These are phyloP conservation scores for Chalciporus pseudorubinellus DNA, from an alignment of 768 basidiomycete species.

Conservation along the genomic window DNA sequence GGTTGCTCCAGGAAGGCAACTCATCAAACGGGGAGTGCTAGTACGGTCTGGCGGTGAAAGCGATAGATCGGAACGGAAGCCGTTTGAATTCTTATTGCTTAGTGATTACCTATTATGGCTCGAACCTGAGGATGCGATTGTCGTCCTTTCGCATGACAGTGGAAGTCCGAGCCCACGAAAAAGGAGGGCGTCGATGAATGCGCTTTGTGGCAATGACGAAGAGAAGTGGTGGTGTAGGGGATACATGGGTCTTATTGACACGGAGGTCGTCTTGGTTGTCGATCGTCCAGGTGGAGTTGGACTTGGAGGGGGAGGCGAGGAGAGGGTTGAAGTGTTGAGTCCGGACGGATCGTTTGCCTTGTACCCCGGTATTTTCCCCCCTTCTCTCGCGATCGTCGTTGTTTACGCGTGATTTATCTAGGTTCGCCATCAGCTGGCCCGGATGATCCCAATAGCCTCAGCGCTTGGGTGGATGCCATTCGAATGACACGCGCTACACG, in stretches of 20 bases:
- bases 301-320: slow-evolving; percentile 37
- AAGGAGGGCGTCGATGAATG: slow-evolving; percentile 17
- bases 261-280: slow-evolving; percentile 63
- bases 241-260: slow-evolving; percentile 63
- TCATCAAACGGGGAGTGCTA: slow-evolving; percentile 67
- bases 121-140: slow-evolving; percentile 45
- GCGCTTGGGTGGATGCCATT: slow-evolving; percentile 66
- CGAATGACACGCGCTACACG: slow-evolving; percentile 67
- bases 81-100: slow-evolving; percentile 74
- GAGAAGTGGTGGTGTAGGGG: slow-evolving; percentile 78
- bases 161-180: slow-evolving; percentile 17
- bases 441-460: slow-evolving; percentile 27
- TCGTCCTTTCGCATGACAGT: slow-evolving; percentile 18
- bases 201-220: slow-evolving; percentile 40
- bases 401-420: background rate
- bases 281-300: slow-evolving; percentile 27
- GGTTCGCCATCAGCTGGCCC: slow-evolving; percentile 1
- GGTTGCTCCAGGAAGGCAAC: slow-evolving; percentile 74
- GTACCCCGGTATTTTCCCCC: slow-evolving; percentile 56
- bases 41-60: slow-evolving; percentile 49
- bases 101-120: slow-evolving; percentile 83
- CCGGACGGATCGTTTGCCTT: slow-evolving; percentile 76
- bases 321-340: slow-evolving; percentile 70
- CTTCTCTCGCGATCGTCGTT: background rate
- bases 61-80: slow-evolving; percentile 36